Conservation (phyloP, 257 asterid species). For the Anisodus tanguticus region DNA sequence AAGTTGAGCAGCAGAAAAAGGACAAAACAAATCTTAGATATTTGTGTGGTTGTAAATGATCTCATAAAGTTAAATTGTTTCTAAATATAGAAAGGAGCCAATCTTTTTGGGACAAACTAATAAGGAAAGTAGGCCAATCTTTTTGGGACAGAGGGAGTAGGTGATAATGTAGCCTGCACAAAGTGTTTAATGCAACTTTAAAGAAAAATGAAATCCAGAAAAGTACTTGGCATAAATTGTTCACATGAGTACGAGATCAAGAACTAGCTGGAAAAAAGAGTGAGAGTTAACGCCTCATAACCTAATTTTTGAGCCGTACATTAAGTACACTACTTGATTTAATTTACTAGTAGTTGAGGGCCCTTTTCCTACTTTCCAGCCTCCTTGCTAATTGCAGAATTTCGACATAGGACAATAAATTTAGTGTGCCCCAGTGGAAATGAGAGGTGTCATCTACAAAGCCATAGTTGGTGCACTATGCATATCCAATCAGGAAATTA, state of each 20-base stretch:
- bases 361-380: neutral
- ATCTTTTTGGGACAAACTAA: too few species aligned
- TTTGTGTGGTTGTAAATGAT: too few species aligned
- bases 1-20: conserved; percentile 29
- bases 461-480: neutral
- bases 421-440: neutral
- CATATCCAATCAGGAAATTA: neutral
- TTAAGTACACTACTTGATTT: neutral
- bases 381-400: neutral
- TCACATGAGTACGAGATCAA: neutral
- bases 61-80: too few species aligned
- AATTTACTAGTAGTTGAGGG: conserved; percentile 13
- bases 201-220: conserved; percentile 13
- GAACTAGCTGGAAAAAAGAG: neutral
- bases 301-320: neutral
- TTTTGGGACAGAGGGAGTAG: neutral
- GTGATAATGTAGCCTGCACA: neutral
- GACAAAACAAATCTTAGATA: neutral
- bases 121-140: too few species aligned
- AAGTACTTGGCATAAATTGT: neutral
- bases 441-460: neutral
- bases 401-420: neutral
- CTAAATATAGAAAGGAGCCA: too few species aligned
- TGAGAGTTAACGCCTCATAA: neutral
- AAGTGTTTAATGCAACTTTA: conserved; percentile 22